Percentiles rank a stretch among this genome's conserved stretches.
Conservation (phyloP, 331 rosid species). For the Ulmus americana region DNA sequence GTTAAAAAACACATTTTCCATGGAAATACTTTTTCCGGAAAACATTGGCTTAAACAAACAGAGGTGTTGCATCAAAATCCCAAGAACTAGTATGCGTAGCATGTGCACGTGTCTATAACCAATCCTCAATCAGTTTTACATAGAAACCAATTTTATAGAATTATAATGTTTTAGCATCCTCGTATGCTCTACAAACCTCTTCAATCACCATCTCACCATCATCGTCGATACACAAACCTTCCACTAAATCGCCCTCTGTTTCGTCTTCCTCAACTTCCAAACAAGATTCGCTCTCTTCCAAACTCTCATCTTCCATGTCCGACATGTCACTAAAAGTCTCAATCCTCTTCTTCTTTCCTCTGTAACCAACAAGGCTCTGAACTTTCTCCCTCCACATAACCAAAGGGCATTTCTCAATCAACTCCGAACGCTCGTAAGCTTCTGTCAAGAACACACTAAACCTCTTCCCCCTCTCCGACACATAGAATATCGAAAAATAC, state of each 20-base stretch:
- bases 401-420: slow-evolving; percentile 70
- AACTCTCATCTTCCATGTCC: slow-evolving; percentile 45
- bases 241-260: slow-evolving; percentile 30
- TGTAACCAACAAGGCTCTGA: slow-evolving; percentile 51
- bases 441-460: slow-evolving; percentile 74
- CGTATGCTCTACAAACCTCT: slow-evolving; percentile 36
- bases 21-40: too few species aligned
- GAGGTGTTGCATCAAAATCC: too few species aligned
- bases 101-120: too few species aligned
- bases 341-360: slow-evolving; percentile 66
- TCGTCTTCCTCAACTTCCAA: slow-evolving; percentile 33
- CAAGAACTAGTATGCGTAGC: too few species aligned
- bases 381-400: slow-evolving; percentile 74
- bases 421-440: slow-evolving; percentile 65
- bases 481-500: slow-evolving; percentile 79
- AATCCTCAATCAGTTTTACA: not conserved
- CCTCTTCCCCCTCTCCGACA: slow-evolving; percentile 90
- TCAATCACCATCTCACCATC: slow-evolving; percentile 51
- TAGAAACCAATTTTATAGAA: not conserved
- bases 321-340: slow-evolving; percentile 44
- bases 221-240: slow-evolving; percentile 23
- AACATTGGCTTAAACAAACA: too few species aligned
- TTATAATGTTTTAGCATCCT: slow-evolving; percentile 27
- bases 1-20: too few species aligned
- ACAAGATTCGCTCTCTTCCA: slow-evolving; percentile 26